Base-by-base conservation (phyloP, 129 eudicot species). In the Kitagawia praeruptora region DNA sequence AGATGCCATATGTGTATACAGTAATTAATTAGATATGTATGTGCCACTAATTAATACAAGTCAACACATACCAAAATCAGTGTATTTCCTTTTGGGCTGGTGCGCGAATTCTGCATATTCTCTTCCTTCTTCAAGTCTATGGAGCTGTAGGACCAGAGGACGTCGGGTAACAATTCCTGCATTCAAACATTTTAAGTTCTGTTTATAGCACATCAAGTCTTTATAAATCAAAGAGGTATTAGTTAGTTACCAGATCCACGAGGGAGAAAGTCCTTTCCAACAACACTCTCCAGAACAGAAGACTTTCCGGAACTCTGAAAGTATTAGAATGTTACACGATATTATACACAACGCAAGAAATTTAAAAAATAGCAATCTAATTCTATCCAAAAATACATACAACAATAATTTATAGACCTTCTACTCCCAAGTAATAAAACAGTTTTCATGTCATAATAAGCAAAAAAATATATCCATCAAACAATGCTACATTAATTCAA, bases 71-170 rank as follows among this genome's bases (percentile, higher is more conserved):
- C 99, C 88, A 87, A 92, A 96, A 82, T 96, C 99, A 78, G 93
- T 89, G 81, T 87, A 92, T 75, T 41, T 83, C 72, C 89, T 96
- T 81, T 90, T 89, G 49, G 96, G 73, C 73, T 67, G 86, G 85
- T 96, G 98, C 46, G 93, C 92, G 76, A 96, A 96, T 85, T 96
- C 97, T 23, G 95, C 98, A 91, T 89, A 90, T 89, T 96, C 98
- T 83, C 87, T 84, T 82, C 92, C 91, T 83, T 90, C 97, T 38
- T 92, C 93, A 45, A 67, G 73, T 31, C 82, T 91, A 84, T 96
- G 91, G 78, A 96, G 93, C 79, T 96, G 99, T 78, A 96, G 82
- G 77, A 96, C 99, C 84, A 96, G 97, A 77, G 99, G 99, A 42
- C 97, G 95, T 25, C 99, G 84, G 31, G 99, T 96, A 66, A 96